phyloP scores from a whole-genome alignment of 768 basidiomycete genomes.

The Lactifluus pinguis region DNA sequence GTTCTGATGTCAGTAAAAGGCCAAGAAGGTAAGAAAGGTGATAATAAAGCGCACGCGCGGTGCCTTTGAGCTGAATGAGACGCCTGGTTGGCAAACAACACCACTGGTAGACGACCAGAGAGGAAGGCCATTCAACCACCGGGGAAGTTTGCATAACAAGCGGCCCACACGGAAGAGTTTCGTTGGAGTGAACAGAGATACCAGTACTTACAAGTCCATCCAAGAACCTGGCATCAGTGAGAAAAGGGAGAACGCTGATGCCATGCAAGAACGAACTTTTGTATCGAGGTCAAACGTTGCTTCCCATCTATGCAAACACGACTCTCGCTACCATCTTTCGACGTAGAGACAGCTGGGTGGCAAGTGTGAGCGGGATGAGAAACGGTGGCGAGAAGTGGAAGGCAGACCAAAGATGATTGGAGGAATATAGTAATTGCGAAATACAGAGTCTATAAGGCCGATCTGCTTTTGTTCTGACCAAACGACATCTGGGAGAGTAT shows the following conservation, averaged over 20 bases:
- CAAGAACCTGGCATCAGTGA: slow-evolving; percentile 37
- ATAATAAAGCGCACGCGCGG: not conserved
- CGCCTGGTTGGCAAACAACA: slow-evolving; percentile 3
- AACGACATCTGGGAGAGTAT: slow-evolving; percentile 49
- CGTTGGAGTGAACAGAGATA: no score
- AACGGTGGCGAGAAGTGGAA: not conserved
- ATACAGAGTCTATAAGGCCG: slow-evolving; percentile 66
- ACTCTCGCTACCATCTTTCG: slow-evolving; percentile 55
- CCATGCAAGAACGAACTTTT: slow-evolving; percentile 36
- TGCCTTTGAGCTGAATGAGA: not conserved
- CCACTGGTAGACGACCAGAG: slow-evolving; percentile 1
- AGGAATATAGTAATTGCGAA: slow-evolving; percentile 74
- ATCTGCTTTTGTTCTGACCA: slow-evolving; percentile 73
- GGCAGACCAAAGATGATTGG: slow-evolving; percentile 66
- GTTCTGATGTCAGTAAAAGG: not conserved
- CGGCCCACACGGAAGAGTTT: not conserved
- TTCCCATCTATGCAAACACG: slow-evolving; percentile 76
- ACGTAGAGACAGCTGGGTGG: slow-evolving; percentile 38
- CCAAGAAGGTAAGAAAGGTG: not conserved
- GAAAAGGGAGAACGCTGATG: not conserved
- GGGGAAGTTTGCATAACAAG: not conserved
- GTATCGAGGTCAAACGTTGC: slow-evolving; percentile 68
- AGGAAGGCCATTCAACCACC: not conserved
- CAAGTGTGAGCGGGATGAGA: not conserved
- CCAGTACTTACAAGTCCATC: slow-evolving; percentile 48